Evolutionary conservation across 2,329 filamentous ascomycete species (phyloP).

Genomic region (Colletotrichum tamarilloi): DNA sequence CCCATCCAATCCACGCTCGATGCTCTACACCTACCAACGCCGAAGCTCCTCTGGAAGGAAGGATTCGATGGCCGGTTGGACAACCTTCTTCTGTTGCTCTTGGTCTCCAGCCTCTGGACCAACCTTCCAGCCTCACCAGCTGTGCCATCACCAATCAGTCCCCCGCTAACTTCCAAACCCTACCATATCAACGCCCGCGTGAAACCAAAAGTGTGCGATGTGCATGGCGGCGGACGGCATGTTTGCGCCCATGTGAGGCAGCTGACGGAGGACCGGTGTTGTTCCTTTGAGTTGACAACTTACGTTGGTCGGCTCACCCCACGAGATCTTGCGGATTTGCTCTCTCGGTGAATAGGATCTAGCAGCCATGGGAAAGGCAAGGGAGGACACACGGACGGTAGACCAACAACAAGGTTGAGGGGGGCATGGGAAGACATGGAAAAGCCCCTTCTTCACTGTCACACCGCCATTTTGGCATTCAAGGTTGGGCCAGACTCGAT

Average conservation of each 20-base stretch:
- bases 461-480: constrained; percentile 34
- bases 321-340: constrained; percentile 27
- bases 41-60: constrained; percentile 13
- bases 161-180: neutral
- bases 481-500: constrained; percentile 28
- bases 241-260: neutral
- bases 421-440: neutral
- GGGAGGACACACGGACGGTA: constrained; percentile 9
- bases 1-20: constrained; percentile 20
- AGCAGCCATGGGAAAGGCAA: neutral
- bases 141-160: constrained; percentile 12
- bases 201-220: constrained; percentile 23
- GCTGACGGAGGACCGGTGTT: constrained; percentile 1
- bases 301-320: constrained; percentile 14
- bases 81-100: constrained; percentile 34
- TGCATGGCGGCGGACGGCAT: neutral
- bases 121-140: constrained; percentile 14
- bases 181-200: constrained; percentile 14
- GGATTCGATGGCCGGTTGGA: constrained; percentile 19
- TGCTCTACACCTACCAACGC: constrained; percentile 24
- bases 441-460: constrained; percentile 21
- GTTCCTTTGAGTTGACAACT: neutral
- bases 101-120: constrained; percentile 27
- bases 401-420: constrained; percentile 14
- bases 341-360: neutral